phyloP scores from a whole-genome alignment of 225 moss, liverwort and hornwort genomes.

The Bryum argenteum region DNA sequence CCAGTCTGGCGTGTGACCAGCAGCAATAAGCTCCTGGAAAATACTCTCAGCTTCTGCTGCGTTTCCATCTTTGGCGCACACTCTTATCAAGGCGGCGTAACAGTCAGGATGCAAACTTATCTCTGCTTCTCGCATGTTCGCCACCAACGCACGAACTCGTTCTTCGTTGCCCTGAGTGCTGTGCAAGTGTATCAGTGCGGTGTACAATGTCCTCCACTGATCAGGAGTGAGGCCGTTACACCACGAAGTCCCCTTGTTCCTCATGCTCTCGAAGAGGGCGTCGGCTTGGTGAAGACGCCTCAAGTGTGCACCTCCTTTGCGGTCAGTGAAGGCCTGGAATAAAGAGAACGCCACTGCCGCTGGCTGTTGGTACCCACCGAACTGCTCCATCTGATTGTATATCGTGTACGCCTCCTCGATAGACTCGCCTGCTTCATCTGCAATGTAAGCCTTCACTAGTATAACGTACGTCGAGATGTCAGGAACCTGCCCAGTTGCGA shows the following conservation, averaged over 20 bases:
- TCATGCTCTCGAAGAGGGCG: constrained; percentile 68
- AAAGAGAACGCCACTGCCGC: constrained; percentile 63
- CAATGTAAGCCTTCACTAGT: constrained; percentile 79
- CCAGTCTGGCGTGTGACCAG: constrained; percentile 64
- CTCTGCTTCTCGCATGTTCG: constrained; percentile 69
- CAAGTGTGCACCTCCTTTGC: constrained; percentile 49
- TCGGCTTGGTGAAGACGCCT: constrained; percentile 76
- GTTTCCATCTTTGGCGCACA: constrained; percentile 63
- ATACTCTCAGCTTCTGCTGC: constrained; percentile 57
- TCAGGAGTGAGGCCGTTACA: constrained; percentile 37
- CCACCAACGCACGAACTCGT: constrained; percentile 56
- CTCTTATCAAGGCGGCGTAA: constrained; percentile 66
- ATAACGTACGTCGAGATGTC: constrained; percentile 67
- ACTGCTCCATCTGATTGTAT: constrained; percentile 84
- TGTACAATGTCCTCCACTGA: constrained; percentile 59
- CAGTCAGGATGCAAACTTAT: constrained; percentile 65
- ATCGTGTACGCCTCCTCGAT: constrained; percentile 65
- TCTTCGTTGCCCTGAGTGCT: constrained; percentile 67
- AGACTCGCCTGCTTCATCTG: constrained; percentile 60
- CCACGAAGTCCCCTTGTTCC: constrained; percentile 42
- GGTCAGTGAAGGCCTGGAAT: constrained; percentile 73
- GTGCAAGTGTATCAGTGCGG: constrained; percentile 66
- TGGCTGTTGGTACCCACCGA: constrained; percentile 80
- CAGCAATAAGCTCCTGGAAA: constrained; percentile 58
- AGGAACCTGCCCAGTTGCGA: constrained; percentile 71